Evolutionary conservation across 225 moss, liverwort and hornwort species (phyloP).

Genomic region (Takakia lepidozioides): DNA sequence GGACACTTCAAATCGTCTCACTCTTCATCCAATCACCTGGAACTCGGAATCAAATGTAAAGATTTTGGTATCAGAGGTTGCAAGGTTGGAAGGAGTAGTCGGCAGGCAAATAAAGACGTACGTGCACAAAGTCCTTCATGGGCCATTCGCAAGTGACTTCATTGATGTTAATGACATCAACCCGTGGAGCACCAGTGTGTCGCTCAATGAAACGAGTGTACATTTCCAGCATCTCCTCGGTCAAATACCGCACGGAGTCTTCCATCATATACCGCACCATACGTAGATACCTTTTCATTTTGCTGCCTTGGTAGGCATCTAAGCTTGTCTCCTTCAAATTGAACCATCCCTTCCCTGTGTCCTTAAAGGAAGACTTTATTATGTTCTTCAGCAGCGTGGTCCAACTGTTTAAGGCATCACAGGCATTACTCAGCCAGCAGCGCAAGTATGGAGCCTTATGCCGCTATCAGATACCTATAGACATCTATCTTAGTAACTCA

Average conservation of each 20-base stretch:
- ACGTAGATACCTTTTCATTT: slow-evolving; percentile 74
- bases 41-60: too few species aligned
- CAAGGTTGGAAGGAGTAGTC: not conserved
- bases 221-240: slow-evolving; percentile 51
- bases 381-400: slow-evolving; percentile 59
- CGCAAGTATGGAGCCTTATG: too few species aligned
- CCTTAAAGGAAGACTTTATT: slow-evolving; percentile 67
- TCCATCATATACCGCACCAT: slow-evolving; percentile 84
- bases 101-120: too few species aligned
- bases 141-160: slow-evolving; percentile 56
- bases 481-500: too few species aligned
- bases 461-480: too few species aligned
- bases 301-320: slow-evolving; percentile 85
- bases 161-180: slow-evolving; percentile 55
- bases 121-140: slow-evolving; percentile 26
- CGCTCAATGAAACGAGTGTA: slow-evolving; percentile 67
- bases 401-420: too few species aligned
- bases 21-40: too few species aligned
- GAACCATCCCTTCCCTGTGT: slow-evolving; percentile 81
- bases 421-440: too few species aligned
- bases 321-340: slow-evolving; percentile 65
- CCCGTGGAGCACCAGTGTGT: slow-evolving; percentile 40
- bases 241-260: slow-evolving; percentile 64
- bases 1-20: too few species aligned
- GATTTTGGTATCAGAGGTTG: too few species aligned